Percentiles rank a stretch among this genome's conserved stretches.
phyloP scores from a whole-genome alignment of 208 protist species.

The Leptomonas pyrrhocoris region DNA sequence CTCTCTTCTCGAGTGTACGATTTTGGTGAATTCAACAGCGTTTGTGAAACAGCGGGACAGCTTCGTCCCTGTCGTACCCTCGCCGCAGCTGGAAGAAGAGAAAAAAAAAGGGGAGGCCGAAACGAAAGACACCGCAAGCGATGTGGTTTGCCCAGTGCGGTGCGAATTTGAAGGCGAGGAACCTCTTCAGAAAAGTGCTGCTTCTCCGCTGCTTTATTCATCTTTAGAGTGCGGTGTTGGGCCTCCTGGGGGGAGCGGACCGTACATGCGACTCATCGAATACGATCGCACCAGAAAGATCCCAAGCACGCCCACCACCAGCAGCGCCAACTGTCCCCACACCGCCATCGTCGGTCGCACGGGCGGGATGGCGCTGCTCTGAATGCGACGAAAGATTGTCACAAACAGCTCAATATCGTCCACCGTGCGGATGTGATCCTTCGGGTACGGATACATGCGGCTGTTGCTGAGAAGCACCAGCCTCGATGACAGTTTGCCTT shows the following conservation, averaged over 20 bases:
- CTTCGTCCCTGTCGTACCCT: too few relatives aligned
- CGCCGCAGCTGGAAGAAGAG: too few relatives aligned
- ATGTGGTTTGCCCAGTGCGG: too few relatives aligned
- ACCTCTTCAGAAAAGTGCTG: too few relatives aligned
- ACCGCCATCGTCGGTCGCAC: conserved; percentile 7
- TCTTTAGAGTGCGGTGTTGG: background rate
- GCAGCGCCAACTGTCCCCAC: conserved; percentile 22
- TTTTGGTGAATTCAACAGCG: too few relatives aligned
- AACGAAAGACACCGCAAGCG: too few relatives aligned
- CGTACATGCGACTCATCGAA: conserved; percentile 17
- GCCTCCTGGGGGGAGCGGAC: conserved; percentile 6
- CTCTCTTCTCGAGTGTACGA: too few relatives aligned
- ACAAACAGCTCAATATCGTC: conserved; percentile 34
- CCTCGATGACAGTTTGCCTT: conserved; percentile 7
- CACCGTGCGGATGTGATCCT: conserved; percentile 18
- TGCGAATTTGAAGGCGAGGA: too few relatives aligned
- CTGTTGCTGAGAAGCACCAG: conserved; percentile 18
- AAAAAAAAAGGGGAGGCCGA: too few relatives aligned
- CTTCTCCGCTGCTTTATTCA: background rate
- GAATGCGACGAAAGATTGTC: conserved; percentile 24
- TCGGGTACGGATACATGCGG: conserved; percentile 26
- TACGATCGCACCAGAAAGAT: conserved; percentile 29
- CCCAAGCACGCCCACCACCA: conserved; percentile 20
- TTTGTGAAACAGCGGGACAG: too few relatives aligned
- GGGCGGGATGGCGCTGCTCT: conserved; percentile 29